Percentiles rank a stretch among this genome's conserved stretches.
Conservation (phyloP, 1,284 basidiomycete genomes). For the Sporisorium graminicola region DNA sequence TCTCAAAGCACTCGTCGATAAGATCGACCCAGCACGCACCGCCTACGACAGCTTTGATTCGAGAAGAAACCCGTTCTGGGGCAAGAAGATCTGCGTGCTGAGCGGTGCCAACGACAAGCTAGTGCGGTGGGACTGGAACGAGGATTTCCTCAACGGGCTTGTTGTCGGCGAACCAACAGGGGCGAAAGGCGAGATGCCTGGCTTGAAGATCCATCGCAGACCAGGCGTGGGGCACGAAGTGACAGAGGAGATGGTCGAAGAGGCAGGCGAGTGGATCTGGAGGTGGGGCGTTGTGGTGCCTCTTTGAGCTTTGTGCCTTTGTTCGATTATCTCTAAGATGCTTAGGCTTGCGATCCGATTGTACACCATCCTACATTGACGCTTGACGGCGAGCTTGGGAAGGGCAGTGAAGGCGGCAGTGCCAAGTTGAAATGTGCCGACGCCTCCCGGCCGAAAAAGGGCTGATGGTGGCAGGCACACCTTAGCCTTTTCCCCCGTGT, state of each 20-base stretch:
- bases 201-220: constrained; percentile 51
- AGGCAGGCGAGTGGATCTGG: constrained; percentile 63
- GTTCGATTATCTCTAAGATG: too few species aligned
- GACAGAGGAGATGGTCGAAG: constrained; percentile 61
- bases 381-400: neutral
- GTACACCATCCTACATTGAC: neutral
- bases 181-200: constrained; percentile 36
- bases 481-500: too few species aligned
- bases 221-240: constrained; percentile 58
- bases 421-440: neutral
- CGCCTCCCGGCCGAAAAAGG: neutral
- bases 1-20: constrained; percentile 54
- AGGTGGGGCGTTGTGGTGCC: constrained; percentile 46
- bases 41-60: constrained; percentile 51
- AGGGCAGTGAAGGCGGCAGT: neutral
- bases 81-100: constrained; percentile 66
- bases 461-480: too few species aligned
- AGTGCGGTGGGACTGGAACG: constrained; percentile 62
- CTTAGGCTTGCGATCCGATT: neutral
- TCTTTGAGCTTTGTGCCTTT: constrained; percentile 3
- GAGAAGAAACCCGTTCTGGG: constrained; percentile 56
- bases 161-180: constrained; percentile 54
- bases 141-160: constrained; percentile 57
- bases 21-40: constrained; percentile 58
- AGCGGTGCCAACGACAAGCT: constrained; percentile 62